Evolutionary conservation across 805 yeast species (phyloP), one percentile per base, ranked within the genome.

Genomic region (Blastobotrys chiropterorum): DNA sequence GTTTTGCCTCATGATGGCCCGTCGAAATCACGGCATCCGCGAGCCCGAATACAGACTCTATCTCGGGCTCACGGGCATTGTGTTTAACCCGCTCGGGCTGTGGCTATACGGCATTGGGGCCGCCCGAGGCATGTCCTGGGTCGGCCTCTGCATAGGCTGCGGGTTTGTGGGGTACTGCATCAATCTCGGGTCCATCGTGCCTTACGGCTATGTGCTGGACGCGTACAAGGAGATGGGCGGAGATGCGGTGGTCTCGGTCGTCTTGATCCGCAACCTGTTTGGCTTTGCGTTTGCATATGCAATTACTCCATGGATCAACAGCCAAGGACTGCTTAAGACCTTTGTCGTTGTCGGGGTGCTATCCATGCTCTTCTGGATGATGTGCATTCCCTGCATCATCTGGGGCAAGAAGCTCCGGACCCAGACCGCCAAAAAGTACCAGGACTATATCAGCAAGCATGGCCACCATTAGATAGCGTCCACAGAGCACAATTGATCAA

Each of bases 91-190:
- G 1, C 71, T 72, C 0, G 80, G 85, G 0, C 66, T 80, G 52
- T 73, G 81, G 54, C 67, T 83, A 15, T 81, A 83, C 75, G 88
- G 88, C 46, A 75, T 81, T 42, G 86, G 85, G 8, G 82, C 86
- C 0, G 74, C 75, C 47, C 72, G 75, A 47, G 73, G 70, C 3
- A 67, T 76, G 31, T 77, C 76, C 48, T 82, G 86, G 85, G 69
- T 79, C 48, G 78, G 78, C 1, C 69, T 77, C 3, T 74, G 76
- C 39, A 68, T 75, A 49, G 85, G 83, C 1, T 69, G 78, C 57
- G 86, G 83, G 1, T 61, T 79, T 40, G 68, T 80, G 42, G 83
- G 81, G 13, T 22, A 38, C 38, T 79, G 80, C 7, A 62, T 72
- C 39, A 70, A 77, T 61, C 61, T 64, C 19, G 83, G 85, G 3